Percentiles rank a stretch among this genome's conserved stretches.
Conservation (phyloP, 2,329 filamentous ascomycete genomes). For the Clarireedia hainanense region DNA sequence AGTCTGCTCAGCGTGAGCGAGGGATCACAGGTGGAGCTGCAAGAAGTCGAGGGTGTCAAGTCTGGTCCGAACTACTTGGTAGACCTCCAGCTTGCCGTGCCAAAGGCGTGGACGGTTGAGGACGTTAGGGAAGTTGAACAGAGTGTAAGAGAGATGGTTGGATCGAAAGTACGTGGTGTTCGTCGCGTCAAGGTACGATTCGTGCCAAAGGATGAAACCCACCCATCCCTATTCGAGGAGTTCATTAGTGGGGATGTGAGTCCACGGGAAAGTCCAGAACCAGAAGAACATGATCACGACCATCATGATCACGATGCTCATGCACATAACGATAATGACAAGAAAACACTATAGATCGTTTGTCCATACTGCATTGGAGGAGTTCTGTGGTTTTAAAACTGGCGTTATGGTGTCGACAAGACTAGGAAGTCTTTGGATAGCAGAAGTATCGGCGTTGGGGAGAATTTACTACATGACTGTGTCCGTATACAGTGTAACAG, state of each 20-base stretch:
- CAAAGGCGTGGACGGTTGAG: conserved; percentile 66
- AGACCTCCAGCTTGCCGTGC: conserved; percentile 79
- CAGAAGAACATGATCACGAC: conserved; percentile 46
- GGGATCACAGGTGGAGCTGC: conserved; percentile 57
- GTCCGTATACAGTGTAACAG: conserved; percentile 4
- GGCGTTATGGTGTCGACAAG: conserved; percentile 9
- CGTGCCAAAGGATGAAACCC: conserved; percentile 55
- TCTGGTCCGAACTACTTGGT: conserved; percentile 94
- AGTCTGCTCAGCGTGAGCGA: conserved; percentile 47
- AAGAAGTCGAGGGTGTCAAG: conserved; percentile 82
- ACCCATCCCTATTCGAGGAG: conserved; percentile 63
- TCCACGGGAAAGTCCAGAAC: conserved; percentile 49
- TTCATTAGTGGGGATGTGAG: conserved; percentile 62
- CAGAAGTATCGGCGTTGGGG: conserved; percentile 5
- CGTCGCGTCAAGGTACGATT: conserved; percentile 80
- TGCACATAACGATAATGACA: conserved; percentile 29
- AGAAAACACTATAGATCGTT: conserved; percentile 24
- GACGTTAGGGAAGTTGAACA: conserved; percentile 65
- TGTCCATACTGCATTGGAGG: conserved; percentile 14
- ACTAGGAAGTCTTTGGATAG: background rate
- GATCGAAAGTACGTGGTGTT: conserved; percentile 72
- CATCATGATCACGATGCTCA: conserved; percentile 40
- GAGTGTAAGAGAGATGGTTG: conserved; percentile 62
- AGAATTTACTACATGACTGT: background rate
- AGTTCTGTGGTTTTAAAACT: conserved; percentile 6